A percentile compares a stretch with the other conserved stretches of the same genome.
Evolutionary conservation across 2,329 filamentous ascomycete genomes (phyloP).

Genomic region (Fusarium hostae): DNA sequence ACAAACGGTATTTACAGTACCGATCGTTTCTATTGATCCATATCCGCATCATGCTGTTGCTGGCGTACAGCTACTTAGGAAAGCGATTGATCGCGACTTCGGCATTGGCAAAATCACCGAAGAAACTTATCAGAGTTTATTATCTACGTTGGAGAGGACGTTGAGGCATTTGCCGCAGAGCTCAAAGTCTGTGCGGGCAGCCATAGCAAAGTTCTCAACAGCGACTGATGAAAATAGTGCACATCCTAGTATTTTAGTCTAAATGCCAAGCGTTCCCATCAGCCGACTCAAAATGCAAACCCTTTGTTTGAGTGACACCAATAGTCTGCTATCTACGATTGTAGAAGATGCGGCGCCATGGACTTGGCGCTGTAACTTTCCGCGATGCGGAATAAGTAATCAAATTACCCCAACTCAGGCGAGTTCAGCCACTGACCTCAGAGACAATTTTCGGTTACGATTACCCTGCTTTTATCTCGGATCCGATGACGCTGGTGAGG

Average conservation of each 20-base stretch:
- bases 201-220: slow-evolving; percentile 39
- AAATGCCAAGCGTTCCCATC: too few relatives aligned
- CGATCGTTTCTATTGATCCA: slow-evolving; percentile 48
- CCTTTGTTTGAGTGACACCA: too few relatives aligned
- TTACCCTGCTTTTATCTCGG: slow-evolving; percentile 8
- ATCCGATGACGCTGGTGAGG: slow-evolving; percentile 17
- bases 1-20: slow-evolving; percentile 33
- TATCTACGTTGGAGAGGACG: slow-evolving; percentile 42
- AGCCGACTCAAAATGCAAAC: not conserved
- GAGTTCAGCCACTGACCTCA: slow-evolving; percentile 5
- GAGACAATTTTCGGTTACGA: not conserved
- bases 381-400: not conserved
- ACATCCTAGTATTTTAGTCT: not conserved
- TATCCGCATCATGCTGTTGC: slow-evolving; percentile 49
- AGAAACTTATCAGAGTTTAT: slow-evolving; percentile 43
- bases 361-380: not conserved
- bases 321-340: not conserved
- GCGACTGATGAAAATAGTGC: not conserved
- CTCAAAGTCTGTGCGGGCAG: slow-evolving; percentile 48
- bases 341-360: too few relatives aligned
- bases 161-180: slow-evolving; percentile 45
- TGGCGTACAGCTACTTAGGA: slow-evolving; percentile 45
- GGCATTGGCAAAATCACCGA: slow-evolving; percentile 39
- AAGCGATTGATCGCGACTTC: slow-evolving; percentile 47
- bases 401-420: not conserved